phyloP scores from a whole-genome alignment of 2,329 filamentous ascomycete genomes.

The Orbilia quercus region DNA sequence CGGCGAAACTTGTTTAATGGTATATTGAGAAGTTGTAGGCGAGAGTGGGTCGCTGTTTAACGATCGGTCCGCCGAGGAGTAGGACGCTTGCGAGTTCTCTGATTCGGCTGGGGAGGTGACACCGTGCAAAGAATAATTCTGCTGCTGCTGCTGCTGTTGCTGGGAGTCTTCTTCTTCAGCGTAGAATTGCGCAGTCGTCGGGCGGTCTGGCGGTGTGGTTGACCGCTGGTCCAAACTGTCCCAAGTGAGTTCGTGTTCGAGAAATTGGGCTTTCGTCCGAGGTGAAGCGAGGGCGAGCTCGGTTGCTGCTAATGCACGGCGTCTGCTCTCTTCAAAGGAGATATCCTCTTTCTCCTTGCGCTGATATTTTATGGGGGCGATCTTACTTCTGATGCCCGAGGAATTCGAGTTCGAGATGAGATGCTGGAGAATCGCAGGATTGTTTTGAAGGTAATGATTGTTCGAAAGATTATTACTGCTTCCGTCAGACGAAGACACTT shows the following conservation, averaged over 20 bases:
- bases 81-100: slow-evolving; percentile 40
- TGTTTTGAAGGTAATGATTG: slow-evolving; percentile 53
- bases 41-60: slow-evolving; percentile 36
- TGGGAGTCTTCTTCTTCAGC: slow-evolving; percentile 27
- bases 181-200: slow-evolving; percentile 40
- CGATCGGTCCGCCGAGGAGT: slow-evolving; percentile 46
- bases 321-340: slow-evolving; percentile 54
- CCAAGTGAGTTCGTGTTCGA: slow-evolving; percentile 54
- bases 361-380: slow-evolving; percentile 53
- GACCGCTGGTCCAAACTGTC: slow-evolving; percentile 39
- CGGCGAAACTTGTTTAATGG: slow-evolving; percentile 33
- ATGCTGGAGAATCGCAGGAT: slow-evolving; percentile 54
- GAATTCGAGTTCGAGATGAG: slow-evolving; percentile 41
- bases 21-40: slow-evolving; percentile 42
- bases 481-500: slow-evolving; percentile 57
- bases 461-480: slow-evolving; percentile 45
- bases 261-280: slow-evolving; percentile 55
- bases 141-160: slow-evolving; percentile 10
- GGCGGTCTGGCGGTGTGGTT: slow-evolving; percentile 31
- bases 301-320: slow-evolving; percentile 55
- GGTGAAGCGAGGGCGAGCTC: slow-evolving; percentile 57
- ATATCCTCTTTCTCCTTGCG: slow-evolving; percentile 55
- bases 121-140: slow-evolving; percentile 45
- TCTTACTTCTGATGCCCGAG: slow-evolving; percentile 45
- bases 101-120: slow-evolving; percentile 42